Evolutionary conservation across 345 rosid species (phyloP).

Genomic region (Diplotaxis tenuifolia): DNA sequence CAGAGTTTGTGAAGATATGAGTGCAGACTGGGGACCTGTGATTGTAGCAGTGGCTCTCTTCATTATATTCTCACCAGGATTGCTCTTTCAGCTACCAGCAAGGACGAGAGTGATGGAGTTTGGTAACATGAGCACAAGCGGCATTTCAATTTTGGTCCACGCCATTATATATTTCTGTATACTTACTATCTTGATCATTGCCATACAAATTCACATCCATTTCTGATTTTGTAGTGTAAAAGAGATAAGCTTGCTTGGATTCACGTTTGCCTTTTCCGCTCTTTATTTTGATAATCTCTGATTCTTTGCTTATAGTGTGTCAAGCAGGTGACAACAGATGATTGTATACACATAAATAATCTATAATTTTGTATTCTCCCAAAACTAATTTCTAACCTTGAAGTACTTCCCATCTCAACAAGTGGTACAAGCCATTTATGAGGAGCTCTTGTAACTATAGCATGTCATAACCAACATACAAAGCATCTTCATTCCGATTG

Average conservation of each 20-base stretch:
- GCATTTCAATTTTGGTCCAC: constrained; percentile 80
- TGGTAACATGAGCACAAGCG: constrained; percentile 92
- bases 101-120: constrained; percentile 78
- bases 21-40: constrained; percentile 96
- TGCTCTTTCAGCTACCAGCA: constrained; percentile 88
- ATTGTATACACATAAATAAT: constrained; percentile 18
- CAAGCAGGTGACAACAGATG: constrained; percentile 1
- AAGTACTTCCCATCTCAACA: not conserved
- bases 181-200: constrained; percentile 73
- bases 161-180: constrained; percentile 81
- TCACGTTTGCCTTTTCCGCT: not conserved
- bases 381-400: not conserved
- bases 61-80: constrained; percentile 87
- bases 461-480: constrained; percentile 4
- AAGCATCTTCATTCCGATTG: not conserved
- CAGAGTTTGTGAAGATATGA: constrained; percentile 21
- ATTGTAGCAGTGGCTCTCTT: constrained; percentile 68
- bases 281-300: constrained; percentile 11
- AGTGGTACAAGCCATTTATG: not conserved
- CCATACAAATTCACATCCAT: constrained; percentile 49
- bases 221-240: constrained; percentile 21
- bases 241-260: constrained; percentile 15
- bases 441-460: not conserved
- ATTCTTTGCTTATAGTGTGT: constrained; percentile 24
- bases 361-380: constrained; percentile 9